phyloP scores from a whole-genome alignment of 2,329 filamentous ascomycete species.

The Scolecobasidium constrictum region DNA sequence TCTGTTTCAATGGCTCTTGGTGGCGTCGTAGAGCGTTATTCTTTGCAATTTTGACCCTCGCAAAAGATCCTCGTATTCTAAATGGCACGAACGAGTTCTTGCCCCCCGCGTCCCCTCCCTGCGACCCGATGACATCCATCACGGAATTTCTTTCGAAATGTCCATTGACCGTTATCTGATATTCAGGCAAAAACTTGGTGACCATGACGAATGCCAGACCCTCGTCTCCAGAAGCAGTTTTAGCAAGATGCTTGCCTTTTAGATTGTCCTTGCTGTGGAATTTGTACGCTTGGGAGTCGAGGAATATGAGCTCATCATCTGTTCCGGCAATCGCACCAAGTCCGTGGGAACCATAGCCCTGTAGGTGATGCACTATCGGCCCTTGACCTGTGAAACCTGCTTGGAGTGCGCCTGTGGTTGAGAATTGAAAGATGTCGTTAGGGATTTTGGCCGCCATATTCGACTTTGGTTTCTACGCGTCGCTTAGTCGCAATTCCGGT shows the following conservation, averaged over 20 bases:
- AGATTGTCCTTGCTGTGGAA: slow-evolving; percentile 20
- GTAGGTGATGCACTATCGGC: slow-evolving; percentile 25
- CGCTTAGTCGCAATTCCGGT: no score
- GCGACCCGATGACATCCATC: slow-evolving; percentile 12
- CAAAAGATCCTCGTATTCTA: slow-evolving; percentile 24
- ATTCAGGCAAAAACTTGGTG: slow-evolving; percentile 27
- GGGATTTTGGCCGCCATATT: slow-evolving; percentile 28
- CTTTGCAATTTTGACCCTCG: slow-evolving; percentile 18
- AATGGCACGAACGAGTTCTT: slow-evolving; percentile 31
- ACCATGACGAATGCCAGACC: slow-evolving; percentile 30
- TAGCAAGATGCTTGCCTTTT: slow-evolving; percentile 10
- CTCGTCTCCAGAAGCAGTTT: slow-evolving; percentile 21
- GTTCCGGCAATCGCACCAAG: slow-evolving; percentile 29
- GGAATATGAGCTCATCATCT: slow-evolving; percentile 26
- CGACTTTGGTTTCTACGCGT: neutral
- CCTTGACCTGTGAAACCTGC: slow-evolving; percentile 22
- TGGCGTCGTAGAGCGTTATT: neutral
- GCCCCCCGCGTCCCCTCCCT: slow-evolving; percentile 11
- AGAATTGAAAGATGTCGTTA: slow-evolving; percentile 36
- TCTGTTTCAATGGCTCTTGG: neutral
- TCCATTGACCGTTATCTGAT: slow-evolving; percentile 18
- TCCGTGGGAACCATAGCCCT: slow-evolving; percentile 31
- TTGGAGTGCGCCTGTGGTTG: slow-evolving; percentile 25
- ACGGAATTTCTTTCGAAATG: slow-evolving; percentile 15
- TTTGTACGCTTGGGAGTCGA: slow-evolving; percentile 22